Base-by-base conservation (phyloP, 2,329 filamentous ascomycete genomes). In the Cytospora leucostoma region DNA sequence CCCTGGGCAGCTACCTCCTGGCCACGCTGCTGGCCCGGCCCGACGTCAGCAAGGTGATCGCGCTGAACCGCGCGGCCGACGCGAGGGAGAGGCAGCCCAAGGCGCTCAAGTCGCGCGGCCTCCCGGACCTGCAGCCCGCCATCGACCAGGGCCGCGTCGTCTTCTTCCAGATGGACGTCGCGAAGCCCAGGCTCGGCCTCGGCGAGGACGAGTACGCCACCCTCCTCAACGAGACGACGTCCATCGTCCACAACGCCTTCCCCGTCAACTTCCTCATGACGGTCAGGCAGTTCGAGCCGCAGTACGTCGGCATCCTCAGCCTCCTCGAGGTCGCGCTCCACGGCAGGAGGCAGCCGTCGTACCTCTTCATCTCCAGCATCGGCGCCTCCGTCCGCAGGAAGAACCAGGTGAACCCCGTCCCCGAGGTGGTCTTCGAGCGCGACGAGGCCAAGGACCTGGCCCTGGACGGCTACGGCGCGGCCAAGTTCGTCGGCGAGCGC, bases 241-340 rank as follows among this genome's bases (percentile, higher is more conserved):
- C 73, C 27, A 73, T 80, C 56, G 76, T 82, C 59, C 79, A 83
- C 71, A 73, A 74, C 40, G 79, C 80, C 1, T 82, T 80, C 80
- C 75, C 79, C 1, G 81, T 83, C 12, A 82, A 83, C 68, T 83
- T 83, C 75, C 80, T 80, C 66, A 74, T 82, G 61, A 74, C 75
- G 0, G 74, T 80, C 0, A 68, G 72, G n/a, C 79, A 75, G 64
- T 81, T 83, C 68, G 76, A 78, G 62, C 70, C 74, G 10, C 76
- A 81, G 66, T 77, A 83, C 66, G 71, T 69, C 12, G 80, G 78
- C 4, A 70, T 78, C 17, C 71, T 73, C 12, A 77, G 77, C 61
- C 73, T 82, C 10, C 70, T 81, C 44, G 69, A 72, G 12, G 65
- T 80, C 0, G 76, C 74, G 11, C 66, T 71, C 21, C 62, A 7